Evolutionary conservation across 23 red algal genomes (phyloP), one percentile per base, ranked within the genome.

Genomic region (Chondrus crispus): DNA sequence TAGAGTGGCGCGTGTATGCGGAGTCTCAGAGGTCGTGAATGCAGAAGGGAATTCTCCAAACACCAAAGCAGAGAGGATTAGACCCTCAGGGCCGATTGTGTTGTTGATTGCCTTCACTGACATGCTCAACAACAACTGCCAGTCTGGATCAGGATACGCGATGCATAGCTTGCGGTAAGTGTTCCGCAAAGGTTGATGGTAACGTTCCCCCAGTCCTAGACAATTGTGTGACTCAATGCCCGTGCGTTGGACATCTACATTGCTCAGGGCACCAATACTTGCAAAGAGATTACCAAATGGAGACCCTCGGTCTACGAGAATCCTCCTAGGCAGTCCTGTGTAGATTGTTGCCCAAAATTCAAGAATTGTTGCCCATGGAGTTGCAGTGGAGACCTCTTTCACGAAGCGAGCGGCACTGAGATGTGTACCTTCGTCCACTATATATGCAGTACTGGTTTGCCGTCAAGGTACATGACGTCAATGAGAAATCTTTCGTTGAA

Each of bases 21-120:
- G 47, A 58, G 51, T 30, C 51, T 83, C 46, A 35, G 44, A 83
- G 5, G 24, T 54, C 45, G 40, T 83, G 16, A 66, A 54, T 26
- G 24, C 6, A 16, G 47, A n/a, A 4, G 79, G 52, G 28, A 5
- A 62, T 30, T 54, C 79, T 62, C 79, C 79, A 62, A 83, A 83
- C 7, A 83, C 79, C 22, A 83, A 42, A 9, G 79, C 45, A 16
- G 79, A 83, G 4, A 48, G 79, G 5, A 83, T 48, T 10, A 58
- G 51, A n/a, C 46, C 79, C 5, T 62, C 79, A 7, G 51, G 47
- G 6, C 79, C 45, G 7, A 62, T 22, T 9, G 52, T 83, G 26
- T 62, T 48, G 51, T 83, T 83, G 45, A 83, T 68, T 22, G 79
- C 46, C 58, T 83, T 83, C 11, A 62, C 46, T 5, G 79, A 42